These are phyloP conservation scores for Macrophomina phaseolina DNA, from an alignment of 2,329 filamentous ascomycete species.

Conservation along the genomic window DNA sequence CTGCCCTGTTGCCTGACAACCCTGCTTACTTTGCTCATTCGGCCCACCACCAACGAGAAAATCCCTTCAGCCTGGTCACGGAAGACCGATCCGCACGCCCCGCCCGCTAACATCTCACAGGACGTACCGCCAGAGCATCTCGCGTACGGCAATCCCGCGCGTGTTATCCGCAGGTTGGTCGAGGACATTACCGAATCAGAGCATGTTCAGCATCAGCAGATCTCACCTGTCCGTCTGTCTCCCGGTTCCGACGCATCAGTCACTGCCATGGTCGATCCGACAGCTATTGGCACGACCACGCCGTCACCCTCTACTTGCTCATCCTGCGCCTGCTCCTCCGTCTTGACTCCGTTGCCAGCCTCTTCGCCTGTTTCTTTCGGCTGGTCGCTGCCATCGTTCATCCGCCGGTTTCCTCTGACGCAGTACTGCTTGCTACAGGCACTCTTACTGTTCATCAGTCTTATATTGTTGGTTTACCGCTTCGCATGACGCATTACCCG, in stretches of 20 bases:
- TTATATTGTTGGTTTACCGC: neutral
- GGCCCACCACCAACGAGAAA: neutral
- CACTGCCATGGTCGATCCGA: slow-evolving; percentile 12
- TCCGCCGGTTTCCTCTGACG: too few species aligned
- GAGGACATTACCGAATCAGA: slow-evolving; percentile 9
- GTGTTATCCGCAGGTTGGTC: slow-evolving; percentile 17
- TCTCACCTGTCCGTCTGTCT: slow-evolving; percentile 19
- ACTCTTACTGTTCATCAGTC: neutral
- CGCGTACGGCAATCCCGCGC: slow-evolving; percentile 25
- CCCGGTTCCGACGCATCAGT: slow-evolving; percentile 19
- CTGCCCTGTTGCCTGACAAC: neutral
- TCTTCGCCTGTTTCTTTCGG: neutral
- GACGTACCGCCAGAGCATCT: slow-evolving; percentile 24
- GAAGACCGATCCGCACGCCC: slow-evolving; percentile 15
- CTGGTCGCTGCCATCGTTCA: too few species aligned
- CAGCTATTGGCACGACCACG: neutral
- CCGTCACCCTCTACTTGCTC: neutral
- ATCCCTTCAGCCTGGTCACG: slow-evolving; percentile 18
- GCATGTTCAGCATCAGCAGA: neutral
- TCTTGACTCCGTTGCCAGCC: neutral
- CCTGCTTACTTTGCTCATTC: neutral
- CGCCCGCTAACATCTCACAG: slow-evolving; percentile 25
- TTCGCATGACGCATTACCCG: neutral
- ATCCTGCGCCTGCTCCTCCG: neutral
- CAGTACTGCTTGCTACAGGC: neutral